phyloP scores from a whole-genome alignment of 2,329 filamentous ascomycete genomes.

The Fusarium pininemorale region DNA sequence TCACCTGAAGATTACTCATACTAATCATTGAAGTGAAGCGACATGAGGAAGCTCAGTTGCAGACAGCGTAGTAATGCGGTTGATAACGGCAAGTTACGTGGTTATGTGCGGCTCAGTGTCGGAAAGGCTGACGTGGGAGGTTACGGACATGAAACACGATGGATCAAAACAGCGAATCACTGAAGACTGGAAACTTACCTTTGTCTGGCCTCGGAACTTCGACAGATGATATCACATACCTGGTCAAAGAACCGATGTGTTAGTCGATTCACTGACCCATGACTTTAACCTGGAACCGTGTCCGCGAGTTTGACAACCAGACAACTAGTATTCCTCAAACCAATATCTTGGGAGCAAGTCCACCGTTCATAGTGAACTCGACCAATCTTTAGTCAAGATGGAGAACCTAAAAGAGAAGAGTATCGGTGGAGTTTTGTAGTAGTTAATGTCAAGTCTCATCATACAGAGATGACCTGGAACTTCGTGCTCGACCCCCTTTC shows the following conservation, averaged over 20 bases:
- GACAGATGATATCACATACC: rapidly evolving
- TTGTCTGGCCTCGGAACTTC: rapidly evolving
- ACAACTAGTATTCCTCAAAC: rapidly evolving
- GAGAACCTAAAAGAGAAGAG: rapidly evolving
- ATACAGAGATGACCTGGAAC: not conserved
- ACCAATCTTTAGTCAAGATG: rapidly evolving
- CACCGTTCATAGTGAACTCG: not conserved
- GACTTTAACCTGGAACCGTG: not conserved
- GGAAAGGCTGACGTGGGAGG: not conserved
- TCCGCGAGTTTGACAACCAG: not conserved
- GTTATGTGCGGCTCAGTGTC: not conserved
- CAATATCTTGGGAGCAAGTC: rapidly evolving
- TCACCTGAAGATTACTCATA: not conserved
- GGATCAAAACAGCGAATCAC: not conserved
- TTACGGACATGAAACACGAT: rapidly evolving
- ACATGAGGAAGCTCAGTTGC: rapidly evolving
- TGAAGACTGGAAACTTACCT: rapidly evolving
- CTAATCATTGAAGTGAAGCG: too few relatives aligned
- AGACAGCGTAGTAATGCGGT: rapidly evolving
- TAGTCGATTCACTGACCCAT: not conserved
- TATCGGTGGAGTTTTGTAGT: rapidly evolving
- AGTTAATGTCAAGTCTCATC: rapidly evolving
- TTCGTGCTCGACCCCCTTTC: not conserved
- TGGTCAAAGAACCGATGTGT: rapidly evolving
- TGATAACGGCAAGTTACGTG: rapidly evolving